These are phyloP conservation scores for Penicillium canariense DNA, from an alignment of 495 filamentous ascomycete species.

Conservation along the genomic window DNA sequence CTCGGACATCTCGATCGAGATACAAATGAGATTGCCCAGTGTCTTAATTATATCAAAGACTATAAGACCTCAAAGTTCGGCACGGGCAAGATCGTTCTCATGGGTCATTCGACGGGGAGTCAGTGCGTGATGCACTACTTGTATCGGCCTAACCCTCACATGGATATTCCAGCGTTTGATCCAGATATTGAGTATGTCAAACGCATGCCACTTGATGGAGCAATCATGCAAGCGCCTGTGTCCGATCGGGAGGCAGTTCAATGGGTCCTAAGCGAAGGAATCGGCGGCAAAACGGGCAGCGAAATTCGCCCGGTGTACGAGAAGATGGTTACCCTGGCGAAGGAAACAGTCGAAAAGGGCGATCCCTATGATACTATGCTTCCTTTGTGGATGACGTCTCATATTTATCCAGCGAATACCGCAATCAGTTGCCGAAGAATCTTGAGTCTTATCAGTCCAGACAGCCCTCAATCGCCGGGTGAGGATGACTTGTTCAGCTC, in stretches of 20 bases:
- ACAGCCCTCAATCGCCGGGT: conserved; percentile 49
- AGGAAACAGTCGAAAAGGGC: conserved; percentile 18
- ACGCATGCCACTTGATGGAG: conserved; percentile 59
- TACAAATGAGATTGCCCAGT: conserved; percentile 66
- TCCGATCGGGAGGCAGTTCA: conserved; percentile 68
- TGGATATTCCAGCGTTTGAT: conserved; percentile 29
- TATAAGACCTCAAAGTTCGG: conserved; percentile 38
- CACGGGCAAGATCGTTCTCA: conserved; percentile 63
- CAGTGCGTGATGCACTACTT: conserved; percentile 82
- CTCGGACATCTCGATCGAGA: conserved; percentile 65
- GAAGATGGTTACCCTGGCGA: conserved; percentile 28
- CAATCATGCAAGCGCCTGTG: conserved; percentile 72
- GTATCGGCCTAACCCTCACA: conserved; percentile 34
- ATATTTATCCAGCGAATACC: conserved; percentile 29
- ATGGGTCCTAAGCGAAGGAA: conserved; percentile 26
- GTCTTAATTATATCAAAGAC: conserved; percentile 66
- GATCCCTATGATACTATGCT: conserved; percentile 31
- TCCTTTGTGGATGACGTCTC: conserved; percentile 33
- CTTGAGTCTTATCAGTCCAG: conserved; percentile 58
- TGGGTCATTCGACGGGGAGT: conserved; percentile 84
- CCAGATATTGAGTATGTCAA: conserved; percentile 26
- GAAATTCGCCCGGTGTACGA: conserved; percentile 24
- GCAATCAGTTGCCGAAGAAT: conserved; percentile 65
- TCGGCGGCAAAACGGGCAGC: conserved; percentile 18
- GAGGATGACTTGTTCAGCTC: conserved; percentile 88